phyloP scores from a whole-genome alignment of 2,329 filamentous ascomycete genomes.

The Knoxdaviesia proteae region DNA sequence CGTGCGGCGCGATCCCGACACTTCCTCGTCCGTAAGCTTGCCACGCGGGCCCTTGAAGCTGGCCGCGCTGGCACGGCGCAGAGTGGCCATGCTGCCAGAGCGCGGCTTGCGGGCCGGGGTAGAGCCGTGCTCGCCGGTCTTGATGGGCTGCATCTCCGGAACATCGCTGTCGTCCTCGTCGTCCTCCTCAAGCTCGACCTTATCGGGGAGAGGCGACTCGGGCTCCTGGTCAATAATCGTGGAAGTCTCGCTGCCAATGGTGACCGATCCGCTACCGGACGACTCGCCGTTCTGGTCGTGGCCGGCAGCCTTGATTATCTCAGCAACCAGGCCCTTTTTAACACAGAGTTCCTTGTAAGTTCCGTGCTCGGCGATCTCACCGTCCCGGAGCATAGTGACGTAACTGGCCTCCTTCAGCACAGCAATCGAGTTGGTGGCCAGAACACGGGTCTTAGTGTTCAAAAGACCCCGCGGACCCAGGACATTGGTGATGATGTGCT shows the following conservation, averaged over 20 bases:
- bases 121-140: slow-evolving; percentile 15
- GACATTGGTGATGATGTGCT: slow-evolving; percentile 87
- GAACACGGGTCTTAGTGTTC: slow-evolving; percentile 66
- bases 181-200: slow-evolving; percentile 52
- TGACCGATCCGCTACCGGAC: slow-evolving; percentile 13
- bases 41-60: slow-evolving; percentile 75
- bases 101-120: slow-evolving; percentile 30
- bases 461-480: slow-evolving; percentile 71
- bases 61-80: slow-evolving; percentile 77
- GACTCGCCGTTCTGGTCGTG: slow-evolving; percentile 26
- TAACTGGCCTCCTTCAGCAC: slow-evolving; percentile 78
- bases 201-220: slow-evolving; percentile 16
- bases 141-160: slow-evolving; percentile 59
- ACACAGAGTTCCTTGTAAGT: slow-evolving; percentile 82
- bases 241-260: slow-evolving; percentile 29
- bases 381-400: slow-evolving; percentile 67
- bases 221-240: slow-evolving; percentile 31
- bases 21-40: slow-evolving; percentile 69
- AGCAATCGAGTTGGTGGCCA: slow-evolving; percentile 88
- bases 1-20: slow-evolving; percentile 48
- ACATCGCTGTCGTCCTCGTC: slow-evolving; percentile 64
- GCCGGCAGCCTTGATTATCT: slow-evolving; percentile 59
- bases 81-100: slow-evolving; percentile 52
- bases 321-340: slow-evolving; percentile 78
- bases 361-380: slow-evolving; percentile 66